These are phyloP conservation scores for Schizochytrium sp. DNA, from an alignment of 108 stramenopile genomes.

Conservation along the genomic window DNA sequence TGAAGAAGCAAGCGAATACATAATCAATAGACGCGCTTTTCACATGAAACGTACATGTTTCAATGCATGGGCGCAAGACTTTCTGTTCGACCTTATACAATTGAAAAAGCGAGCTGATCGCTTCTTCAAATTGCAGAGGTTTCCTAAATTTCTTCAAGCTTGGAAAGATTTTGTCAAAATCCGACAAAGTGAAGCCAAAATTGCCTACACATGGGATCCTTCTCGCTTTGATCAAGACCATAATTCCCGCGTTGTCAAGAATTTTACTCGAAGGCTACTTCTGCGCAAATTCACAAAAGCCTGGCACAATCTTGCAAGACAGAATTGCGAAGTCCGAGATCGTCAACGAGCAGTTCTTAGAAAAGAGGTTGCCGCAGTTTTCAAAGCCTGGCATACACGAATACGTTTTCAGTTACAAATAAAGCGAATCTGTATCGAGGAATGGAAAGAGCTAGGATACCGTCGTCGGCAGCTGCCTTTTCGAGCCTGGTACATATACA, in stretches of 20 bases:
- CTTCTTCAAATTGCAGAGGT: not conserved
- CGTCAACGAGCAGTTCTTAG: constrained; percentile 2
- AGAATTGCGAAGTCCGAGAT: constrained; percentile 23
- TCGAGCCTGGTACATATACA: constrained; percentile 51
- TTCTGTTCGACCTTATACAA: not conserved
- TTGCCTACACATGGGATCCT: constrained; percentile 10
- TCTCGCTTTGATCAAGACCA: constrained; percentile 4
- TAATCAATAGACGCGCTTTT: not conserved
- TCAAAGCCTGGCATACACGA: constrained; percentile 23
- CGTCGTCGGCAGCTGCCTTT: constrained; percentile 34
- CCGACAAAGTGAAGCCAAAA: constrained; percentile 41
- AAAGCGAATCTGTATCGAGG: constrained; percentile 32
- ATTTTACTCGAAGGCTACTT: not conserved
- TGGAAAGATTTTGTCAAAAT: not conserved
- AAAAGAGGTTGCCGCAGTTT: not conserved
- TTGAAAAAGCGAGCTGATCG: constrained; percentile 30
- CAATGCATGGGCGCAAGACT: constrained; percentile 43
- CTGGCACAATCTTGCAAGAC: not conserved
- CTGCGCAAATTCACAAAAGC: constrained; percentile 1
- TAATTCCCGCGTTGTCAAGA: constrained; percentile 18
- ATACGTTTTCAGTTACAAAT: constrained; percentile 16
- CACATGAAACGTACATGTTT: constrained; percentile 26
- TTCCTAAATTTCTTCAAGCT: not conserved
- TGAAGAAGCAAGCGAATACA: constrained; percentile 23
- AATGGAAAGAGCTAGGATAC: constrained; percentile 26